phyloP scores from a whole-genome alignment of 2,329 filamentous ascomycete genomes.

The Knoxdaviesia capensis region DNA sequence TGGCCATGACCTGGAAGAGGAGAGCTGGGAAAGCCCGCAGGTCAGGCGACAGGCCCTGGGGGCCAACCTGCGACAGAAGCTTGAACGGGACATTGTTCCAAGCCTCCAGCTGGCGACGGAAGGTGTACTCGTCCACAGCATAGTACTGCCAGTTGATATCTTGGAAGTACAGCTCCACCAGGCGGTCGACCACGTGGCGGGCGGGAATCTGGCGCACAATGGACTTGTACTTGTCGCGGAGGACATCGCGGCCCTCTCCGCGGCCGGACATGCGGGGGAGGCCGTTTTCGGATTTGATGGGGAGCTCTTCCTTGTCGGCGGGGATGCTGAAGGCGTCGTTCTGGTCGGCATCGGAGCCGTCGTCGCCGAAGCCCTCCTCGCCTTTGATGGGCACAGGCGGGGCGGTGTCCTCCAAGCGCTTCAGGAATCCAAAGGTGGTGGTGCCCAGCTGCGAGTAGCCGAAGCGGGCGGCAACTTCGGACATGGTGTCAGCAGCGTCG shows the following conservation, averaged over 20 bases:
- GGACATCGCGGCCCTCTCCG: conserved; percentile 10
- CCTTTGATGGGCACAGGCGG: background rate
- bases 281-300: conserved; percentile 5
- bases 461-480: too few species aligned
- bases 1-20: conserved; percentile 36
- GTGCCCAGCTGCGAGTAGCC: background rate
- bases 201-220: conserved; percentile 37
- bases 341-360: background rate
- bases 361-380: background rate
- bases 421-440: background rate
- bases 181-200: conserved; percentile 29
- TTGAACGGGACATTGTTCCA: conserved; percentile 35
- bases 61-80: conserved; percentile 25
- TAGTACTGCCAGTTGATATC: conserved; percentile 41
- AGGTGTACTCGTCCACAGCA: conserved; percentile 30
- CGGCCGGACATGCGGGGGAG: background rate
- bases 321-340: too few species aligned
- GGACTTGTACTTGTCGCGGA: conserved; percentile 36
- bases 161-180: conserved; percentile 32
- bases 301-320: too few species aligned
- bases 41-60: conserved; percentile 26
- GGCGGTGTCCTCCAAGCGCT: background rate
- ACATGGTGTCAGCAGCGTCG: too few species aligned
- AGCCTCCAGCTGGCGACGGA: conserved; percentile 26
- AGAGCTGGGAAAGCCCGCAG: conserved; percentile 37